Base-by-base conservation (phyloP, 2,329 filamentous ascomycete genomes). In the Botrytis aclada region DNA sequence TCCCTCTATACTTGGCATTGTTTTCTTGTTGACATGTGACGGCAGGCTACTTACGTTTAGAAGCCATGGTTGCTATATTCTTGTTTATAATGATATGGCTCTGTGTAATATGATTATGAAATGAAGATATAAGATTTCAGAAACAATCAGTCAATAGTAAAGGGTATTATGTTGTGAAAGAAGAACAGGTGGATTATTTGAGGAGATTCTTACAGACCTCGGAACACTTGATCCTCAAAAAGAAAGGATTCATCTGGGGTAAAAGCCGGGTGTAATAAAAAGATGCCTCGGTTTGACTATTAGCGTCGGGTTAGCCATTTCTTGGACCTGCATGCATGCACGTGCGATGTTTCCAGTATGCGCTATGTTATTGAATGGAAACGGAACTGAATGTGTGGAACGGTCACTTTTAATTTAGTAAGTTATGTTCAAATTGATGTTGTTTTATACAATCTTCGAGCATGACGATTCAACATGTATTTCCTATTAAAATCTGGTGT, bases 41-140 rank as follows among this genome's bases (percentile, higher is more conserved):
- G n/a, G 39, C 25, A 22, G 43, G n/a, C 16, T 73, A 78, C 92
- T 82, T 89, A 95, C 93, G 93, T 84, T 92, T 91, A 83, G 92
- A 94, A 77, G 92, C 90, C 92, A 95, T 95, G 77, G 18, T 65
- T 70, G 76, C 84, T 83, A 73, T 73, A 75, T 64, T 65, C 64
- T 73, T 70, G 70, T 73, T 29, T 45, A 25, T 43, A 29, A 60
- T 45, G 41, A 43, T 67, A 45, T 16, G 41, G n/a, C 58, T 60
- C 8, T 22, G 22, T 25, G 41, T 71, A 69, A 72, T 72, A 69
- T 47, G n/a, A 60, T 14, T 67, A 29, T 37, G 43, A 58, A n/a
- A 61, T n/a, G 60, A 34, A 66, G 58, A 54, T 72, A 39, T 61
- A 56, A 62, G 63, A 56, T 63, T 70, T 73, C 18, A 67, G 47